These are phyloP conservation scores for Pseudoscleropodium purum DNA, from an alignment of 225 moss, liverwort and hornwort species.

Conservation along the genomic window DNA sequence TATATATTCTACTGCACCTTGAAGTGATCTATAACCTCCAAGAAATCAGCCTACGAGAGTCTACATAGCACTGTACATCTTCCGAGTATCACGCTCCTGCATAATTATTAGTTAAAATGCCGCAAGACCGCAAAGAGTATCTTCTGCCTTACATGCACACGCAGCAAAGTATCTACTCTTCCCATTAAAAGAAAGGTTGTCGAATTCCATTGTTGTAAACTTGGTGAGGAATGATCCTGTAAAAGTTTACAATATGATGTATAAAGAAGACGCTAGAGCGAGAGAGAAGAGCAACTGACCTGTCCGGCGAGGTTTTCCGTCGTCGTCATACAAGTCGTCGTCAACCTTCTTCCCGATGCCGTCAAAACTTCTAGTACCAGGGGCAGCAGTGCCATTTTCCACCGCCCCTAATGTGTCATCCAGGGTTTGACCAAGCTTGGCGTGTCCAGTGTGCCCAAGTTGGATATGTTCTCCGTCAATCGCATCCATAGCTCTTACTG, in stretches of 20 bases:
- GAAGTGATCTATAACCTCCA: background rate
- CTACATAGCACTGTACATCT: conserved; percentile 16
- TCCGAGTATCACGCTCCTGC: background rate
- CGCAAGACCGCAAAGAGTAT: background rate
- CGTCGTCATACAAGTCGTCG: conserved; percentile 32
- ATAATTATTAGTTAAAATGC: background rate
- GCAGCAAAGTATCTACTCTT: background rate
- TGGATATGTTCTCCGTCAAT: conserved; percentile 11
- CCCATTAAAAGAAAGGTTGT: background rate
- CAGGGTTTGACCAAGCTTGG: conserved; percentile 21
- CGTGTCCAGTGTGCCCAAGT: conserved; percentile 33
- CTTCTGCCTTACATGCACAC: background rate
- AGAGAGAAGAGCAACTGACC: conserved; percentile 13
- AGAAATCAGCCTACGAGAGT: conserved; percentile 12
- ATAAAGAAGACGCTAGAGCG: background rate
- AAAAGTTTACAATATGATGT: background rate
- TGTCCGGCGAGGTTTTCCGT: conserved; percentile 43
- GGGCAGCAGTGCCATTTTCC: conserved; percentile 9
- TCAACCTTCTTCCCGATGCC: conserved; percentile 1
- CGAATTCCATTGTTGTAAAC: background rate
- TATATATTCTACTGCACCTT: background rate
- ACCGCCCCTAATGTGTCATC: conserved; percentile 21
- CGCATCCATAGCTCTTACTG: background rate
- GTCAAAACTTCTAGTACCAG: background rate
- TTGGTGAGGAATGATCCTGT: background rate